Conservation (phyloP, 768 basidiomycete species). For the Lactifluus pinguis region DNA sequence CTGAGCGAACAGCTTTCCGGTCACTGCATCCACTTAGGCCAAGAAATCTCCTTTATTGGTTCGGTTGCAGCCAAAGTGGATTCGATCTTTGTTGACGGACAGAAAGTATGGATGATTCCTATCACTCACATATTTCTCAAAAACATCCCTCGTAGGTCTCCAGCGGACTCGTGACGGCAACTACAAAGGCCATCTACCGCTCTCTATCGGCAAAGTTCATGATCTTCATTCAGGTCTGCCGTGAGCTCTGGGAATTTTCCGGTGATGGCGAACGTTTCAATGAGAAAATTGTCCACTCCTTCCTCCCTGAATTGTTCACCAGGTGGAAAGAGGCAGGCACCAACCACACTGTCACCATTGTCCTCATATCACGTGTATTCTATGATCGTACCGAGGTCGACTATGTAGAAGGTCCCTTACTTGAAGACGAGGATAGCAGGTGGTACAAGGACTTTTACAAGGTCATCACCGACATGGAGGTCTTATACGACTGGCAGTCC, state of each 20-base stretch:
- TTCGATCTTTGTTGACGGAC: conserved; percentile 60
- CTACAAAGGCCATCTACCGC: conserved; percentile 84
- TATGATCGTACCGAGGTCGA: conserved; percentile 75
- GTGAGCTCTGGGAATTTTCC: conserved; percentile 94
- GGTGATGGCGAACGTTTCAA: conserved; percentile 93
- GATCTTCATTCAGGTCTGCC: conserved; percentile 93
- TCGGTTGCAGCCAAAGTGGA: conserved; percentile 77
- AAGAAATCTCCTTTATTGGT: conserved; percentile 81
- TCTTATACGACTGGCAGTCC: conserved; percentile 79
- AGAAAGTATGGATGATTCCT: conserved; percentile 38
- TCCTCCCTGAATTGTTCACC: conserved; percentile 80
- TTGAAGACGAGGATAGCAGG: conserved; percentile 59
- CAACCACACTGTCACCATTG: conserved; percentile 90
- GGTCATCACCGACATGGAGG: conserved; percentile 87
- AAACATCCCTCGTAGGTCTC: conserved; percentile 42
- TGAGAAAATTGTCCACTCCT: conserved; percentile 97
- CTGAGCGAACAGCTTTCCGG: conserved; percentile 74
- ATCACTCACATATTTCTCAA: background rate
- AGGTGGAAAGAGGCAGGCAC: conserved; percentile 80
- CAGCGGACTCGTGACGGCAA: conserved; percentile 67
- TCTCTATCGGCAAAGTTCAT: conserved; percentile 88
- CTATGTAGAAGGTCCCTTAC: conserved; percentile 76
- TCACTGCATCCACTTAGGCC: conserved; percentile 73
- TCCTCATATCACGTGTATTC: conserved; percentile 86
- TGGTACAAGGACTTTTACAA: conserved; percentile 98